These are phyloP conservation scores for Hyphopichia khmerensis DNA, from an alignment of 1,139 yeast species.

Conservation along the genomic window DNA sequence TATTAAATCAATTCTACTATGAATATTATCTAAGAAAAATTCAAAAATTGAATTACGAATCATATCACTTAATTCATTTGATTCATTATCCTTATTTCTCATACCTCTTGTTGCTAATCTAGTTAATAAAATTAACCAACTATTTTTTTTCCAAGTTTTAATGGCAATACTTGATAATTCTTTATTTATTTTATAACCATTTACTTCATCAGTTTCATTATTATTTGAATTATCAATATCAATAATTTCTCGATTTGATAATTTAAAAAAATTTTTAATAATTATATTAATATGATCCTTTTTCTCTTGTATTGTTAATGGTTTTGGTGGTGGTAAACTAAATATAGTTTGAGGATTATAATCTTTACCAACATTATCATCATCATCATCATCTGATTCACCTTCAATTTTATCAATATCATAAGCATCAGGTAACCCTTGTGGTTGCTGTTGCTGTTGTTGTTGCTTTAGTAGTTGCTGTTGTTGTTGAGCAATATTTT, in stretches of 20 bases:
- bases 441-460: constrained; percentile 5
- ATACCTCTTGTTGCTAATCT: constrained; percentile 83
- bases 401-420: constrained; percentile 3
- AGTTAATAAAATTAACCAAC: constrained; percentile 77
- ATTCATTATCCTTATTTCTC: constrained; percentile 18
- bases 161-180: constrained; percentile 57
- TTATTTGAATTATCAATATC: constrained; percentile 11
- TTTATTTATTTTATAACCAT: constrained; percentile 13
- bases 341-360: constrained; percentile 46
- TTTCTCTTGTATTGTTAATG: constrained; percentile 47
- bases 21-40: constrained; percentile 73
- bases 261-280: constrained; percentile 52
- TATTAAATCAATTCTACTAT: constrained; percentile 69
- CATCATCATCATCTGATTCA: constrained; percentile 23
- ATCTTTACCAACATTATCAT: constrained; percentile 34
- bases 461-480: constrained; percentile 1
- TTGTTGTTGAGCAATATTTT: constrained; percentile 2
- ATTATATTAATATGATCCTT: constrained; percentile 53
- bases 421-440: constrained; percentile 6
- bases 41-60: constrained; percentile 71
- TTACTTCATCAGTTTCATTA: constrained; percentile 13
- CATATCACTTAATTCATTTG: constrained; percentile 50
- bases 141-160: constrained; percentile 63
- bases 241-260: constrained; percentile 32
- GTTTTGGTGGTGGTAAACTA: constrained; percentile 58